Conservation (phyloP, 768 basidiomycete species). For the Auricularia auricula-judae region DNA sequence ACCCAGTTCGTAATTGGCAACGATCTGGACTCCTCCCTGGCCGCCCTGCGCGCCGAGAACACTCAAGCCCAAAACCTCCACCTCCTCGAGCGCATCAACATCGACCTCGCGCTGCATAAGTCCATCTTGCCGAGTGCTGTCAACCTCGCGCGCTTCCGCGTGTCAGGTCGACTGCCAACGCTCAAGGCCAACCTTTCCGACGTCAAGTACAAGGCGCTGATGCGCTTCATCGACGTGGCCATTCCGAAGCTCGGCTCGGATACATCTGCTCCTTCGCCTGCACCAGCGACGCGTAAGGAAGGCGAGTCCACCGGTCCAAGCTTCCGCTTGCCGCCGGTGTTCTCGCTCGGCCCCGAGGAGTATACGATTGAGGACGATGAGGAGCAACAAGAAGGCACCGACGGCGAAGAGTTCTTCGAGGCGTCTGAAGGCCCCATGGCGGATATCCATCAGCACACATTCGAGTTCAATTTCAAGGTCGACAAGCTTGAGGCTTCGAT, state of each 20-base stretch:
- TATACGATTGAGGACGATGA: constrained; percentile 38
- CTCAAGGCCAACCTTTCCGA: constrained; percentile 87
- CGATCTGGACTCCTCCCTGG: constrained; percentile 68
- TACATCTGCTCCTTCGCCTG: constrained; percentile 5
- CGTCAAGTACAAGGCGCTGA: constrained; percentile 80
- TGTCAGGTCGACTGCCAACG: constrained; percentile 78
- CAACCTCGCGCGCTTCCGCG: constrained; percentile 78
- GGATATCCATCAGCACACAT: constrained; percentile 44
- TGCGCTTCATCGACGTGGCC: constrained; percentile 85
- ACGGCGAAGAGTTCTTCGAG: constrained; percentile 59
- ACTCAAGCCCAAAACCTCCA: constrained; percentile 50
- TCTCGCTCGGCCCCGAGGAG: constrained; percentile 51
- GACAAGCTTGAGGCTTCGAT: constrained; percentile 71
- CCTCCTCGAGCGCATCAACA: constrained; percentile 83
- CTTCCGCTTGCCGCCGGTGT: constrained; percentile 30
- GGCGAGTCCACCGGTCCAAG: neutral
- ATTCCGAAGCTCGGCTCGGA: constrained; percentile 70
- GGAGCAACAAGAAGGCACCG: constrained; percentile 25
- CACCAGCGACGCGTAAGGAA: neutral
- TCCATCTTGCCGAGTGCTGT: constrained; percentile 82
- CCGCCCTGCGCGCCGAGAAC: constrained; percentile 54
- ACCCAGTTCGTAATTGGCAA: constrained; percentile 80
- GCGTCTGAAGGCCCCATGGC: constrained; percentile 48
- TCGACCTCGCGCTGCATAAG: constrained; percentile 81
- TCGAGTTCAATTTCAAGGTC: constrained; percentile 83